Conservation (phyloP, 225 moss, liverwort and hornwort genomes). For the Bryoerythrophyllum caledonicum region DNA sequence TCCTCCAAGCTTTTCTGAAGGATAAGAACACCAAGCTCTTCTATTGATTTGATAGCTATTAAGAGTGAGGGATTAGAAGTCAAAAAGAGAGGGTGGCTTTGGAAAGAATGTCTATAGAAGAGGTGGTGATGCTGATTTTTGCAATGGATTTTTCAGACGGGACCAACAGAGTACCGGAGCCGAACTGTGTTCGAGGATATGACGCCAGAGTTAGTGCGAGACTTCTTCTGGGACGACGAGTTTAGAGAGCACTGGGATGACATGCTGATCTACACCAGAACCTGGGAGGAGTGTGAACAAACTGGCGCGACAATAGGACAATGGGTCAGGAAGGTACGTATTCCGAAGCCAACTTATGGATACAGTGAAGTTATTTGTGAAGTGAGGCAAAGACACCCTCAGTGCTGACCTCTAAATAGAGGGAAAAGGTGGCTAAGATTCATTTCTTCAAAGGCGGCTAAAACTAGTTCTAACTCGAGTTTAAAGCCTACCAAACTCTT, state of each 20-base stretch:
- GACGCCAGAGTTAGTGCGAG: slow-evolving; percentile 60
- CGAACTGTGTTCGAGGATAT: slow-evolving; percentile 71
- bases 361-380: no score
- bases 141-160: slow-evolving; percentile 29
- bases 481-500: no score
- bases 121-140: slow-evolving; percentile 14
- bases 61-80: no score
- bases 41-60: no score
- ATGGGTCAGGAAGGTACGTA: slow-evolving; percentile 87
- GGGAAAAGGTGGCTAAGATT: no score
- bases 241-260: slow-evolving; percentile 91
- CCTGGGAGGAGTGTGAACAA: slow-evolving; percentile 62
- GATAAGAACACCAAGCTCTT: no score
- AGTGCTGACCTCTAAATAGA: no score
- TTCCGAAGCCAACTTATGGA: background rate
- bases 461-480: no score
- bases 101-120: background rate
- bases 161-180: slow-evolving; percentile 84
- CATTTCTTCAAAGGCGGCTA: no score
- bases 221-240: slow-evolving; percentile 97
- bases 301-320: slow-evolving; percentile 81
- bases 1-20: no score
- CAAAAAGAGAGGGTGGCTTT: no score
- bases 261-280: slow-evolving; percentile 66
- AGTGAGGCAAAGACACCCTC: no score